These are phyloP conservation scores for Russula lepida DNA, from an alignment of 768 basidiomycete species.

Conservation along the genomic window DNA sequence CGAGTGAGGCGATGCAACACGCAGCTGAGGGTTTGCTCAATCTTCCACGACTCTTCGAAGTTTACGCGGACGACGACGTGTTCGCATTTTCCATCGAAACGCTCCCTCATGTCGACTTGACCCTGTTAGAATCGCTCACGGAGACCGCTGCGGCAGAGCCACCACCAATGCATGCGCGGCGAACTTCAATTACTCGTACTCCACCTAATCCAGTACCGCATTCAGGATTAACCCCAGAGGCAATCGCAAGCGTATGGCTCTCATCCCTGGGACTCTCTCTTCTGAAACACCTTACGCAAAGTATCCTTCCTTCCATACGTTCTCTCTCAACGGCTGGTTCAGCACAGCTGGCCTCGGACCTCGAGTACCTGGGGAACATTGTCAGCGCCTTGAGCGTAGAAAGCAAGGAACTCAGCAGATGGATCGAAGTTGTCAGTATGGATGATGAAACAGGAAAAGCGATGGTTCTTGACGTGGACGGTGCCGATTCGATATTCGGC, in stretches of 20 bases:
- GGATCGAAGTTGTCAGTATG: conserved; percentile 65
- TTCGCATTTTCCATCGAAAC: conserved; percentile 82
- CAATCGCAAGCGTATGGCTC: conserved; percentile 86
- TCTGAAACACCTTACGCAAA: conserved; percentile 59
- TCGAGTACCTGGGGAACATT: conserved; percentile 87
- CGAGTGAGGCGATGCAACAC: conserved; percentile 78
- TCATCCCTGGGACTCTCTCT: conserved; percentile 80
- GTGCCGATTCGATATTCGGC: conserved; percentile 9
- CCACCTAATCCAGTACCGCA: conserved; percentile 1
- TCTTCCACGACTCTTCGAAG: conserved; percentile 87
- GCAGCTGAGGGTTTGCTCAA: conserved; percentile 93
- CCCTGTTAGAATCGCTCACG: conserved; percentile 40
- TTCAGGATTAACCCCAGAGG: conserved; percentile 51
- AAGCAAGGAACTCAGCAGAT: conserved; percentile 65
- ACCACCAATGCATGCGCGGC: conserved; percentile 28
- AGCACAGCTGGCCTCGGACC: conserved; percentile 76
- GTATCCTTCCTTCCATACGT: conserved; percentile 64
- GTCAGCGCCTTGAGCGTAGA: conserved; percentile 87
- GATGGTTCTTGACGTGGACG: neutral
- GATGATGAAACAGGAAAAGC: conserved; percentile 33
- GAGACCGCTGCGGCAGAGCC: conserved; percentile 31
- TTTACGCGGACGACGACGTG: conserved; percentile 88
- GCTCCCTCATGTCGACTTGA: conserved; percentile 59
- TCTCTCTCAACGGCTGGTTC: conserved; percentile 58
- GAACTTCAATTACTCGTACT: conserved; percentile 22